Evolutionary conservation across 441 rosid species (phyloP).

Genomic region (Adansonia madagascariensis): DNA sequence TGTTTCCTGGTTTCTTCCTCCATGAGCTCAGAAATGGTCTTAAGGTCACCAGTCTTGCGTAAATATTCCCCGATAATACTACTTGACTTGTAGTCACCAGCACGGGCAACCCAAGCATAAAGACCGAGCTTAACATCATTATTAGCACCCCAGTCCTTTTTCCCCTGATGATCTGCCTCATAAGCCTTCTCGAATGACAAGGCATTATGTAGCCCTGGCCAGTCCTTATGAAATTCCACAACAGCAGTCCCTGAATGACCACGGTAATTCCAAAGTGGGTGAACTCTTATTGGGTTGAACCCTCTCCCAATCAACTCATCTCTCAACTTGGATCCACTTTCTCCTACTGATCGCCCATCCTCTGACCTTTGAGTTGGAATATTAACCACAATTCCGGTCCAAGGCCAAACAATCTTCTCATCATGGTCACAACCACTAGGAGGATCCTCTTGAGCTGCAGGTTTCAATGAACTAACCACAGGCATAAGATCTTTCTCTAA

Average conservation of each 20-base stretch:
- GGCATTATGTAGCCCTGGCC: slow-evolving; percentile 92
- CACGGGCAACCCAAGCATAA: slow-evolving; percentile 92
- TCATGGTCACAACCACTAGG: slow-evolving; percentile 46
- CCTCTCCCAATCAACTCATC: slow-evolving; percentile 73
- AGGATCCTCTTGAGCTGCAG: slow-evolving; percentile 36
- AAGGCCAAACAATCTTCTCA: slow-evolving; percentile 94
- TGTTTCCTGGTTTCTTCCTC: slow-evolving; percentile 89
- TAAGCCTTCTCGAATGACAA: slow-evolving; percentile 81
- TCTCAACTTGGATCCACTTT: slow-evolving; percentile 82
- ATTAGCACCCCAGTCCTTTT: slow-evolving; percentile 60
- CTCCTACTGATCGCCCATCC: slow-evolving; percentile 74
- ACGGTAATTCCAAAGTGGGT: slow-evolving; percentile 71
- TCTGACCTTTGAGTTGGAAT: slow-evolving; percentile 59
- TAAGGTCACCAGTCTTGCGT: slow-evolving; percentile 79
- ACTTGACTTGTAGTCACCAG: slow-evolving; percentile 69
- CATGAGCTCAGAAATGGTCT: slow-evolving; percentile 67
- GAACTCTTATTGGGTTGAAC: slow-evolving; percentile 79
- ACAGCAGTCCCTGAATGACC: slow-evolving; percentile 87
- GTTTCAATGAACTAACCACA: slow-evolving; percentile 47
- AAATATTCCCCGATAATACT: slow-evolving; percentile 78
- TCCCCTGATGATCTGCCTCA: slow-evolving; percentile 76
- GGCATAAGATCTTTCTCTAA: slow-evolving; percentile 59
- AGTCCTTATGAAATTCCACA: slow-evolving; percentile 83
- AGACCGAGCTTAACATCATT: slow-evolving; percentile 48
- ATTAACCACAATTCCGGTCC: slow-evolving; percentile 86